Percentiles rank a stretch among this genome's conserved stretches.
These are phyloP conservation scores for Camellia granthamiana DNA, from an alignment of 148 eudicot species.

Conservation along the genomic window DNA sequence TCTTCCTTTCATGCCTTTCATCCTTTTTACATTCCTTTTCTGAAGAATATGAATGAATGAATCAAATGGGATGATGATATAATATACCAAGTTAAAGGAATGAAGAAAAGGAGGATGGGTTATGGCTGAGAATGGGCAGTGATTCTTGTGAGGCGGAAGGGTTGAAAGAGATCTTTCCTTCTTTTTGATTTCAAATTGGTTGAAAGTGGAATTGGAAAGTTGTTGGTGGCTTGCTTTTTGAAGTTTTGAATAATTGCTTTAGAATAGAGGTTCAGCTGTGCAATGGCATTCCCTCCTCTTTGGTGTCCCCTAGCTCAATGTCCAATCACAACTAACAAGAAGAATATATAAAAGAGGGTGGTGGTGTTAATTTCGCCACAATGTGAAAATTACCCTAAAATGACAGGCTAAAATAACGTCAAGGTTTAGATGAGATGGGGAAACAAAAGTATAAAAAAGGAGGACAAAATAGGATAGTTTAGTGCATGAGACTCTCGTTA, in stretches of 20 bases:
- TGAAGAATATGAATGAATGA: neutral
- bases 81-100: neutral
- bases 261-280: slow-evolving; percentile 8
- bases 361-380: neutral
- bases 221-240: slow-evolving; percentile 6
- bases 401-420: neutral
- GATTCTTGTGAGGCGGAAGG: neutral
- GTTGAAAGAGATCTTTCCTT: slow-evolving; percentile 6
- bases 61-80: neutral
- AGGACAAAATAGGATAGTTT: too few species aligned
- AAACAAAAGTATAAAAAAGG: neutral
- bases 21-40: neutral
- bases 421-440: neutral
- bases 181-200: slow-evolving; percentile 1
- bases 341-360: neutral
- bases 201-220: slow-evolving; percentile 17
- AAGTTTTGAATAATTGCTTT: slow-evolving; percentile 12
- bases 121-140: neutral
- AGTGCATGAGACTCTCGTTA: too few species aligned
- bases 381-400: neutral
- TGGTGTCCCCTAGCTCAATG: neutral
- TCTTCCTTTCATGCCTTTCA: slow-evolving; percentile 34
- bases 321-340: neutral
- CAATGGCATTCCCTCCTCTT: neutral
- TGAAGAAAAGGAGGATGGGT: neutral